Evolutionary conservation across 495 filamentous ascomycete genomes (phyloP).

Genomic region (Penicillium herquei): DNA sequence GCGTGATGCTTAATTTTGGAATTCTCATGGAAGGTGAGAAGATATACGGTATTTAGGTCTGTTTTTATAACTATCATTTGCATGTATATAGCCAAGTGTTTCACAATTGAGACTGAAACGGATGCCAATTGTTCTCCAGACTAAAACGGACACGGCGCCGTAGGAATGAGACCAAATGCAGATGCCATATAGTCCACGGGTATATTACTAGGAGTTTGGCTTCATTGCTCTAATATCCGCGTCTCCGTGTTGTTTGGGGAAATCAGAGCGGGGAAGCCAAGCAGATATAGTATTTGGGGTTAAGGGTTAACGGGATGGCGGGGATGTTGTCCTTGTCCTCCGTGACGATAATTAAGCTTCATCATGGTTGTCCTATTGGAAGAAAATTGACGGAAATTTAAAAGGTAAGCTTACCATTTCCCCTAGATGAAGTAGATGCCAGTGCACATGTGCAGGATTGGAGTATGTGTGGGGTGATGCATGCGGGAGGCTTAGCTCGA

Average conservation of each 20-base stretch:
- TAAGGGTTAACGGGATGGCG: not conserved
- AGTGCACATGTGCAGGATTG: no score
- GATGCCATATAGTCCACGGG: no score
- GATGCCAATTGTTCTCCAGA: not conserved
- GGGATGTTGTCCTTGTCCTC: not conserved
- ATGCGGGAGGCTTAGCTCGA: slow-evolving; percentile 1
- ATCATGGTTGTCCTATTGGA: not conserved
- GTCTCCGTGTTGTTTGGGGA: slow-evolving; percentile 20
- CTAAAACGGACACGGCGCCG: slow-evolving; percentile 11
- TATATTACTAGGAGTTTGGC: not conserved
- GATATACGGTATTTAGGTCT: no score
- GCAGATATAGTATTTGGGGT: not conserved
- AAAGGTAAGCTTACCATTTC: no score
- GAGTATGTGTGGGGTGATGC: no score
- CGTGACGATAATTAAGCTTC: not conserved
- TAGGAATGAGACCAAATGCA: not conserved
- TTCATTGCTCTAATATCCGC: not conserved
- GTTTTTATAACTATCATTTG: not conserved
- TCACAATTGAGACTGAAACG: not conserved
- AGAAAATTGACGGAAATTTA: no score
- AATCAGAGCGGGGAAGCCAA: slow-evolving; percentile 9
- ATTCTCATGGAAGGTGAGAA: no score
- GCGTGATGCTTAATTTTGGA: no score
- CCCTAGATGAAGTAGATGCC: no score
- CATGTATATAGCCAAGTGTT: not conserved